Base-by-base conservation (phyloP, 805 yeast species). In the Candida golubevii region DNA sequence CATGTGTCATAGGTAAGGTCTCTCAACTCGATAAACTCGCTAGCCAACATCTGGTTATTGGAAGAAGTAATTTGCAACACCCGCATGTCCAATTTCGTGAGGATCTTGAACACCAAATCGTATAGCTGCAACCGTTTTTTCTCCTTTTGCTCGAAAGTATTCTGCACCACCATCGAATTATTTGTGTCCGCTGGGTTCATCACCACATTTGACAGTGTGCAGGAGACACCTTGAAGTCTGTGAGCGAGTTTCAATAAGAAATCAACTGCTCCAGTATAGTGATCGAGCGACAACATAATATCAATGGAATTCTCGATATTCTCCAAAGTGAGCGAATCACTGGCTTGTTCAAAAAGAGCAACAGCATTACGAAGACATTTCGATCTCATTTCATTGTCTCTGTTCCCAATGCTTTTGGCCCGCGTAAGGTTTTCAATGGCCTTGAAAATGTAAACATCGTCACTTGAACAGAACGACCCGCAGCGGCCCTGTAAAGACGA, bases 401-500 rank as follows among this genome's bases (percentile, higher is more conserved):
- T 78, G 26, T 71, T 63, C 1, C 87, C 88, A 48, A 81, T 78
- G 45, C 81, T 85, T 56, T 83, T 85, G 1, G 98, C 97, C 55
- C 84, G 82, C 45, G 91, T 85, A 56, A 93, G 72, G 61, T 85
- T 89, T 62, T 93, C 99, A 55, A 89, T 82, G 0, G 97, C 98
- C 63, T 91, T 85, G 72, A 90, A 93, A 11, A 93, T 87, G 47
- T 89, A 75, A 26, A 93, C 97, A 64, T 93, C 99, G 53, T 85
- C 88, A 12, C 95, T 80, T 0, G 97, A 88, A 59, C 98, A 93
- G 65, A 89, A 93, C 0, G 96, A 82, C 1, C 96, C 95, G 71
- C 99, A 93, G 47, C 91, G 82, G 43, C 88, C 95, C 64, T 93
- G 96, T 41, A 93, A 69, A 1, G 90, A 81, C 31, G 83, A 81